Evolutionary conservation across 257 asterid species (phyloP), one percentile per base, ranked within the genome.

Genomic region (Echium plantagineum): DNA sequence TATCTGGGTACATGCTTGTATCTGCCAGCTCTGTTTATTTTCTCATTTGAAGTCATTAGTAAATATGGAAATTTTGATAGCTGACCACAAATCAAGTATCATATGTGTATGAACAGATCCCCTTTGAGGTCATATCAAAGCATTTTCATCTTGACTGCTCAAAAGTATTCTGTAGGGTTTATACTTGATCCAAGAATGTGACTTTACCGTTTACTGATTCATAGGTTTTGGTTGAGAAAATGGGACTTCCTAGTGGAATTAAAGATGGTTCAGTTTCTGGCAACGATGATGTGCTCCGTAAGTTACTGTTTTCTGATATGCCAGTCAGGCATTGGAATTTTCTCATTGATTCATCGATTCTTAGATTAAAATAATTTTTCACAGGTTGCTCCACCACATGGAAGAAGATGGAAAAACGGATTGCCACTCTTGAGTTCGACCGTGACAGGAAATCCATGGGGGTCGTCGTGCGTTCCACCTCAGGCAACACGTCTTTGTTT

Each of bases 381-480:
- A 46, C 31, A 93, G 97, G 83, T 54, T 93, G 91, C 77, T 86
- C 87, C 74, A 22, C 67, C 71, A 22, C 69, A 52, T 93, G 97
- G 96, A 89, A 81, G 73, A 76, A 73, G 63, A 66, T 77, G 74
- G 95, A 93, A 59, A 65, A 71, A 63, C 82, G 99, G 57, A 84
- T 93, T 73, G 99, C 96, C 20, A 93, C 99, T 66, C 99, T 93
- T 59, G 99, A 93, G 75, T 93, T 93, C 73, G 99, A 93, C 42
- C 95, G 95, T 58, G 96, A 89, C 75, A 86, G 99, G 69, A 89
- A 93, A 80, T 93, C 99, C 61, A 93, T 93, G 99, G 96, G 99
- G 52, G 96, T 89, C 62, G 81, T 93, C 68, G 95, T 78, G 68
- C 69, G 73, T 58, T 84, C 97, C 32, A 69, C 70, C 70, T 72